Base-by-base conservation (phyloP, 2,329 filamentous ascomycete genomes). In the Fusarium sp. region DNA sequence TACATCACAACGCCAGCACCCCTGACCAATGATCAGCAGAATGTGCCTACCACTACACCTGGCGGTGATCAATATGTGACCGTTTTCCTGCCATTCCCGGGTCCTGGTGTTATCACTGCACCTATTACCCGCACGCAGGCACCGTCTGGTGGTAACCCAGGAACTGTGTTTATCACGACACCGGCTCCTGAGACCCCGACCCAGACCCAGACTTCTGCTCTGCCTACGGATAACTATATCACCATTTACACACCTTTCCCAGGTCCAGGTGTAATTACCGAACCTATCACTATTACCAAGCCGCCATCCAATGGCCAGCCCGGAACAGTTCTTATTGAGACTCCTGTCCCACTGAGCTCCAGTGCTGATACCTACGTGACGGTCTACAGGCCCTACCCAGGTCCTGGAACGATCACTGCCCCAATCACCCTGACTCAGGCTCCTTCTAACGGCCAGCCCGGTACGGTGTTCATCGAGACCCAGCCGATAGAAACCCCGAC, bases 221-320 rank as follows among this genome's bases (percentile, higher is more conserved):
- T 62, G 15, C 63, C 56, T 7, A 62, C 65, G 1, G 70, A 70
- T 33, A 52, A 61, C 12, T 72, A 72, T 10, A 61, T 72, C 38
- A 72, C 70, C 5, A 72, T 73, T 12, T 62, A 72, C 22, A 72
- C 70, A 12, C 65, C 70, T 12, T 72, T 56, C 53, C 70, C 70
- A 1, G 70, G 70, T 4, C 70, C 70, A 14, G 70, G 61, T 12
- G 45, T 54, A 7, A 72, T 72, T 6, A 60, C 56, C 4, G 35
- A 39, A n/a, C 70, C 70, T 25, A 53, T 72, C 14, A 72, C 70
- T 3, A 70, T 72, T 25, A 72, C 65, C 7, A 54, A 71, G 33
- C 29, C 61, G 14, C 66, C 70, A 41, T 41, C 70, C 14, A 29
- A 38, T 36, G 70, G 57, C 11, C 61, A 68, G 42, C 70, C 70